Conservation (phyloP, 805 yeast species). For the Ogataea parapolymorpha region DNA sequence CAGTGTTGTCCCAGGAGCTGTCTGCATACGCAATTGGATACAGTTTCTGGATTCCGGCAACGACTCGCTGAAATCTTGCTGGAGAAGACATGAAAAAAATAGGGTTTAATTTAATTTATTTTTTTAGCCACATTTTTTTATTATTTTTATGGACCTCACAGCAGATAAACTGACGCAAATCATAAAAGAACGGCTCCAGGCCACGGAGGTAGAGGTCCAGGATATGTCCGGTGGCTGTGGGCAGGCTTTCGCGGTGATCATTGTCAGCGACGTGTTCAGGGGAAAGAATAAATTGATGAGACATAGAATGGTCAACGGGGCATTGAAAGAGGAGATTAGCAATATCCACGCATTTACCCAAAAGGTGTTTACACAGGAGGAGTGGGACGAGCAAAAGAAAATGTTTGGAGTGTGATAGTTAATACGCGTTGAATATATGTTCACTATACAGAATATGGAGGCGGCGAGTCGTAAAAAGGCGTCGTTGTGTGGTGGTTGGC, state of each 20-base stretch:
- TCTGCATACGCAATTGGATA: constrained; percentile 86
- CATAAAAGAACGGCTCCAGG: constrained; percentile 56
- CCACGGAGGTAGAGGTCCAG: constrained; percentile 65
- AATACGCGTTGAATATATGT: constrained; percentile 4
- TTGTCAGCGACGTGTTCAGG: constrained; percentile 65
- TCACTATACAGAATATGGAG: constrained; percentile 22
- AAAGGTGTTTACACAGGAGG: constrained; percentile 83
- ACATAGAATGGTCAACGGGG: constrained; percentile 78
- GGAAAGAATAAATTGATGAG: constrained; percentile 85
- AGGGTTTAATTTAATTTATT: background rate
- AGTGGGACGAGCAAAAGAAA: constrained; percentile 58
- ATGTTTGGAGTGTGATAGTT: constrained; percentile 17
- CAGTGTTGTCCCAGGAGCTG: constrained; percentile 92
- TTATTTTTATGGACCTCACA: constrained; percentile 24
- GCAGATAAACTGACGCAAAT: constrained; percentile 41
- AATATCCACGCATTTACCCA: constrained; percentile 94
- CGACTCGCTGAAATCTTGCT: constrained; percentile 40
- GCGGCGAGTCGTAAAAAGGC: constrained; percentile 22
- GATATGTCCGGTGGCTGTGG: constrained; percentile 96
- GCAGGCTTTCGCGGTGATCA: constrained; percentile 91
- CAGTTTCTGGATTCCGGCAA: constrained; percentile 59
- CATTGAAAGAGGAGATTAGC: constrained; percentile 80
- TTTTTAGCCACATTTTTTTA: background rate
- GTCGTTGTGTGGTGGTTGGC: constrained; percentile 12
- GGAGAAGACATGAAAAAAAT: constrained; percentile 13